phyloP scores from a whole-genome alignment of 1,284 basidiomycete genomes.

The Takashimella tepidaria region DNA sequence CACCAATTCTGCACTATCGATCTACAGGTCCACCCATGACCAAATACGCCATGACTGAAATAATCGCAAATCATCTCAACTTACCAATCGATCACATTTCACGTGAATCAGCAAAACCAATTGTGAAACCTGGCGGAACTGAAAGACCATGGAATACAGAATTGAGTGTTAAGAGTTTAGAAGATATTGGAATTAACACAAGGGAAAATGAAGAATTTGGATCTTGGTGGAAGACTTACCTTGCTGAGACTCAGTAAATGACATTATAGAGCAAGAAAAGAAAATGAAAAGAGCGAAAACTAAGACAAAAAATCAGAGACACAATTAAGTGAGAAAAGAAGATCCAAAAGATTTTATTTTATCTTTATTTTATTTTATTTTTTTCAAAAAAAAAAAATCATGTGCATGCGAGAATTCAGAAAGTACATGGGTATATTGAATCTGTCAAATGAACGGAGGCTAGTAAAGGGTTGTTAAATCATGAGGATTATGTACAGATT shows the following conservation, averaged over 20 bases:
- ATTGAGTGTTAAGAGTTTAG: constrained; percentile 31
- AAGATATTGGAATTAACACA: constrained; percentile 35
- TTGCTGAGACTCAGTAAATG: constrained; percentile 6
- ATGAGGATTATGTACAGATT: constrained; percentile 6
- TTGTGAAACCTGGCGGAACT: constrained; percentile 28
- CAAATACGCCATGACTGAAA: constrained; percentile 51
- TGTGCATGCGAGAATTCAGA: no score
- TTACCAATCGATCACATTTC: constrained; percentile 39
- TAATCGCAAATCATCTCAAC: constrained; percentile 40
- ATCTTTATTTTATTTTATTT: no score
- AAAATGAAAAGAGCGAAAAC: no score
- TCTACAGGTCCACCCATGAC: constrained; percentile 48
- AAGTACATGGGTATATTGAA: no score
- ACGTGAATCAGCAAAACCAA: constrained; percentile 30
- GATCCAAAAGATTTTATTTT: no score
- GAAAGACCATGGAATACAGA: constrained; percentile 46
- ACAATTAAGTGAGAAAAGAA: no score
- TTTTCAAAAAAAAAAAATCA: no score
- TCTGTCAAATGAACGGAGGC: no score
- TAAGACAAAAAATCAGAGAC: no score
- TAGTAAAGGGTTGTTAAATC: no score
- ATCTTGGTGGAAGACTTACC: constrained; percentile 39
- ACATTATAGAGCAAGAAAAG: not conserved
- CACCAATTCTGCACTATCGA: constrained; percentile 49
- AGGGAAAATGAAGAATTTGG: constrained; percentile 34